A percentile compares a stretch with the other conserved stretches of the same genome.
Conservation (phyloP, 192 early-diverging fungal genomes). For the Coemansia sp. region DNA sequence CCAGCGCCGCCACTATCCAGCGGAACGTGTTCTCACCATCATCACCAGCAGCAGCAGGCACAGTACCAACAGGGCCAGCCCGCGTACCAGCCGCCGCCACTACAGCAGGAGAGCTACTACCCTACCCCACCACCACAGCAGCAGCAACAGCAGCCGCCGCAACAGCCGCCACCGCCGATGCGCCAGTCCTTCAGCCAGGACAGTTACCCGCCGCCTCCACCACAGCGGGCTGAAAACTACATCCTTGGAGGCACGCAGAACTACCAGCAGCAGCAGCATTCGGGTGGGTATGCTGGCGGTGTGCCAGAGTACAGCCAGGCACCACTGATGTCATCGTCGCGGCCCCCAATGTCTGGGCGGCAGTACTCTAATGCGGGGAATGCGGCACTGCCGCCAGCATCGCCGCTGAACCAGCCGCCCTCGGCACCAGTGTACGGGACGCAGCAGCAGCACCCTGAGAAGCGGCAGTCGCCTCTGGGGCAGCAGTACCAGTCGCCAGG, state of each 20-base stretch:
- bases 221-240: not conserved
- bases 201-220: slow-evolving; percentile 1
- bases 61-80: slow-evolving; percentile 3
- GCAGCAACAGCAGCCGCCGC: slow-evolving; percentile 1
- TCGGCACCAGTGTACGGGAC: slow-evolving; percentile 4
- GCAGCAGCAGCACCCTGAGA: slow-evolving; percentile 2
- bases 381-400: not conserved
- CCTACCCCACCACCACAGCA: not conserved
- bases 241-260: not conserved
- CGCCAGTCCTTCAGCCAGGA: slow-evolving; percentile 1
- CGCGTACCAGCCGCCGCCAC: slow-evolving; percentile 3
- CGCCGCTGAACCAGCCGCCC: not conserved
- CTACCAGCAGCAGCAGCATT: slow-evolving; percentile 9
- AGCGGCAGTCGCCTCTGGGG: slow-evolving; percentile 14
- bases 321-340: not conserved
- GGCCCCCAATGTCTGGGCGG: not conserved
- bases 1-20: not conserved
- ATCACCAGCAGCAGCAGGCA: not conserved
- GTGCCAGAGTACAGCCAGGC: slow-evolving; percentile 2
- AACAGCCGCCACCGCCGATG: not conserved
- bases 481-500: slow-evolving; percentile 7
- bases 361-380: not conserved
- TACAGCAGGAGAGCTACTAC: slow-evolving; percentile 1
- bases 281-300: not conserved
- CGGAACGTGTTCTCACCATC: not conserved